A percentile compares a stretch with the other conserved stretches of the same genome.
These are phyloP conservation scores for Podila epigama DNA, from an alignment of 192 early-diverging fungal species.

Conservation along the genomic window DNA sequence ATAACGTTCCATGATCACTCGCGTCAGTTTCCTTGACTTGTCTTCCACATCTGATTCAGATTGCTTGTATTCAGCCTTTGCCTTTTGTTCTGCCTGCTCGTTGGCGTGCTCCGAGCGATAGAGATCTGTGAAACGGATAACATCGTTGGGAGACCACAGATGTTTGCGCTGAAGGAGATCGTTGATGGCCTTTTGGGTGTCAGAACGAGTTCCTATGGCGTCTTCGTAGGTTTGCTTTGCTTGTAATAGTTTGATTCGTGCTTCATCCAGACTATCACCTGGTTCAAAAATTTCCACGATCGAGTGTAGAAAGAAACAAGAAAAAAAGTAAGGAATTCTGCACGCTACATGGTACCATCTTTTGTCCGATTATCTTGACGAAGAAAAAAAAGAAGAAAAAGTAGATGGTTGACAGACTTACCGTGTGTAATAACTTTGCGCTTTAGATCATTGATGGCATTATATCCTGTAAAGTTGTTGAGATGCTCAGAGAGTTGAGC, in stretches of 20 bases:
- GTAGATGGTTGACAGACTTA: constrained; percentile 15
- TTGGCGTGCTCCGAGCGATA: constrained; percentile 76
- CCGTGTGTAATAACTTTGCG: constrained; percentile 65
- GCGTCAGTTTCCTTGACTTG: constrained; percentile 67
- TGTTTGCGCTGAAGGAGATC: constrained; percentile 81
- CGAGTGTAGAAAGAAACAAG: no score
- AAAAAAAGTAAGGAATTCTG: no score
- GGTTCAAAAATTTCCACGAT: no score
- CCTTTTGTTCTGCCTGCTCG: constrained; percentile 55
- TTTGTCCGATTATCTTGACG: no score
- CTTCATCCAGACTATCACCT: constrained; percentile 32
- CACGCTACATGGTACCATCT: no score
- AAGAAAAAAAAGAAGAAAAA: no score
- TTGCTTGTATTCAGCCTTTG: constrained; percentile 57
- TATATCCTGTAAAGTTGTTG: constrained; percentile 78
- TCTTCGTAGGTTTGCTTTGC: constrained; percentile 64
- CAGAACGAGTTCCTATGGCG: constrained; percentile 62
- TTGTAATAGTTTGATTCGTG: constrained; percentile 22
- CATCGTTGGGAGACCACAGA: constrained; percentile 76
- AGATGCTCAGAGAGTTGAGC: constrained; percentile 53
- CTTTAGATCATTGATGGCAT: constrained; percentile 71
- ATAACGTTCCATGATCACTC: constrained; percentile 77
- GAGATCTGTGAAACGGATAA: constrained; percentile 76
- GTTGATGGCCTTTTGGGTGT: constrained; percentile 79
- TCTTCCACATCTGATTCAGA: constrained; percentile 70